Evolutionary conservation across 2,329 filamentous ascomycete genomes (phyloP).

Genomic region (Fusarium nodosum): DNA sequence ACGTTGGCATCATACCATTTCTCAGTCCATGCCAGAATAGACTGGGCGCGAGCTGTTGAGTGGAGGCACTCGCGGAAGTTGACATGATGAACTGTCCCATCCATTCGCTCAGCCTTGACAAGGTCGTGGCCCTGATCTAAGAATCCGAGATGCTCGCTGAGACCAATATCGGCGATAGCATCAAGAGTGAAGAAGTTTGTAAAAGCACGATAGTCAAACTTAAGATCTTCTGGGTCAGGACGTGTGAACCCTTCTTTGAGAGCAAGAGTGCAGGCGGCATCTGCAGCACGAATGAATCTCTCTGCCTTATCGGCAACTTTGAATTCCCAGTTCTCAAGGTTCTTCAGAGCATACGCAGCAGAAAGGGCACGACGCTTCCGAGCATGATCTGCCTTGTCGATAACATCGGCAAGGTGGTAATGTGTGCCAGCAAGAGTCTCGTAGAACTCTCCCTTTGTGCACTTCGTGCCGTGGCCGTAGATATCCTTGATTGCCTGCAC

Average conservation of each 20-base stretch:
- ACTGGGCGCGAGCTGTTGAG: constrained; percentile 64
- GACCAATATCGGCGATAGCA: constrained; percentile 68
- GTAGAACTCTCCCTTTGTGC: constrained; percentile 65
- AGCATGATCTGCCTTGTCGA: constrained; percentile 65
- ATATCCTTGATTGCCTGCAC: constrained; percentile 53
- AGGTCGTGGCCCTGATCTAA: constrained; percentile 64
- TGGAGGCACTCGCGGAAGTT: constrained; percentile 66
- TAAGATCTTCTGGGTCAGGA: constrained; percentile 57
- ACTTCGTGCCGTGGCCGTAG: constrained; percentile 62
- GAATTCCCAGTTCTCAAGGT: constrained; percentile 67
- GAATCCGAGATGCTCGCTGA: constrained; percentile 65
- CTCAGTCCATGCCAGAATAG: constrained; percentile 64
- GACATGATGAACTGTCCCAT: constrained; percentile 61
- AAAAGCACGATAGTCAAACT: constrained; percentile 64
- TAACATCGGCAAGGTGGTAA: constrained; percentile 65
- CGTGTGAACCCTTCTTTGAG: constrained; percentile 48
- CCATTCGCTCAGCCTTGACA: constrained; percentile 58
- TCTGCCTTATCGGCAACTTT: constrained; percentile 67
- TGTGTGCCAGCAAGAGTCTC: constrained; percentile 61
- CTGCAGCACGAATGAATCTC: constrained; percentile 60
- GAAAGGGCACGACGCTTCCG: constrained; percentile 65
- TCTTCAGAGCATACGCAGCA: constrained; percentile 66
- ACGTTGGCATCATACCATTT: constrained; percentile 64
- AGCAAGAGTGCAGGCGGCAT: constrained; percentile 57
- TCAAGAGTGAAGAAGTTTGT: constrained; percentile 70